phyloP scores from a whole-genome alignment of 306 rosid species.

The Cucurbita pepo region DNA sequence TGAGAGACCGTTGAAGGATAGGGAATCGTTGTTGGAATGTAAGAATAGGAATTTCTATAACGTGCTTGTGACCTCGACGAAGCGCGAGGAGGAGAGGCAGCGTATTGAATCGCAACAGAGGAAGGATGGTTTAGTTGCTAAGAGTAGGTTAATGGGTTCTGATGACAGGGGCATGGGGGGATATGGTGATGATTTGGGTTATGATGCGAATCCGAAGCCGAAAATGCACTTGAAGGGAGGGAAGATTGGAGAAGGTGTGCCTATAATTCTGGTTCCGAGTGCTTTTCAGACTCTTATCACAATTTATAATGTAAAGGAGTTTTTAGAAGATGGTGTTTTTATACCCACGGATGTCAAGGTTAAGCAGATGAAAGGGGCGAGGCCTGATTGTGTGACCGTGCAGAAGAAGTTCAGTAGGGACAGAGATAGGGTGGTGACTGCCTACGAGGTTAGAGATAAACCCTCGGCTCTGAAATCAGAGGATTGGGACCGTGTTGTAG shows the following conservation, averaged over 20 bases:
- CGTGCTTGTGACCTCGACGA: slow-evolving; percentile 57
- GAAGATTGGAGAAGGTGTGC: slow-evolving; percentile 88
- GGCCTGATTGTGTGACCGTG: slow-evolving; percentile 91
- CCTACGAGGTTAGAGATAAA: slow-evolving; percentile 96
- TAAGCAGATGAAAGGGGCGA: slow-evolving; percentile 83
- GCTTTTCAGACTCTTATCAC: slow-evolving; percentile 89
- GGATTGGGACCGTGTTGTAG: slow-evolving; percentile 96
- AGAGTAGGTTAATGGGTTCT: slow-evolving; percentile 65
- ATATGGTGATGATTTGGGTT: slow-evolving; percentile 53
- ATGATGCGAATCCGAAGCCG: slow-evolving; percentile 54
- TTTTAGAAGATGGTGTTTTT: slow-evolving; percentile 79
- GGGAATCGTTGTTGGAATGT: slow-evolving; percentile 65
- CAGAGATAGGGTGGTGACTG: slow-evolving; percentile 67
- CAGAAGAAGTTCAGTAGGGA: slow-evolving; percentile 99
- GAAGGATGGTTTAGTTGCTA: slow-evolving; percentile 88
- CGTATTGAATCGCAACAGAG: slow-evolving; percentile 79
- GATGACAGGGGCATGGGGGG: slow-evolving; percentile 56
- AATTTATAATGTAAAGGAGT: slow-evolving; percentile 82
- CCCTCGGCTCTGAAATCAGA: slow-evolving; percentile 70
- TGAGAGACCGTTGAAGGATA: slow-evolving; percentile 74
- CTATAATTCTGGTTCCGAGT: slow-evolving; percentile 79
- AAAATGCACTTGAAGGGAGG: slow-evolving; percentile 73
- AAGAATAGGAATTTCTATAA: slow-evolving; percentile 65
- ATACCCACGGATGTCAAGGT: slow-evolving; percentile 83
- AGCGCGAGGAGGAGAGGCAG: slow-evolving; percentile 90